phyloP scores from a whole-genome alignment of 192 early-diverging fungal genomes.

The Linnemannia zychae region DNA sequence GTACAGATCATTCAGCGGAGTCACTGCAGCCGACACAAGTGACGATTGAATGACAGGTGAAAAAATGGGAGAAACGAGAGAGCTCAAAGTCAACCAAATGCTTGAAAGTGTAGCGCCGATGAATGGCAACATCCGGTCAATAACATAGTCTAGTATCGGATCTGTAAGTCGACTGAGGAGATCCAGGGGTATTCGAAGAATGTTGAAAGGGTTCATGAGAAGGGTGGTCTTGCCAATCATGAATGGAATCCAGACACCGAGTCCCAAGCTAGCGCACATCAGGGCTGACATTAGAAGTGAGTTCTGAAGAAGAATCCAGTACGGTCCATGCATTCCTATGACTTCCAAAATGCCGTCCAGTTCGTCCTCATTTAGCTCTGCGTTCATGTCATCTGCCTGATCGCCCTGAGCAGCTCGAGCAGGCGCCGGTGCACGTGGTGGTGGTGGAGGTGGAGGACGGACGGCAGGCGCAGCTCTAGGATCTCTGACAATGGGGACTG shows the following conservation, averaged over 20 bases:
- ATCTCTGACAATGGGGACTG: slow-evolving; percentile 1
- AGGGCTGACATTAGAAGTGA: slow-evolving; percentile 83
- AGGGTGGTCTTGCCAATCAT: slow-evolving; percentile 70
- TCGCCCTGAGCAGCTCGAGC: slow-evolving; percentile 51
- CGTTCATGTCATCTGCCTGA: slow-evolving; percentile 2
- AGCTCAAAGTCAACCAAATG: background rate
- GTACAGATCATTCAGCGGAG: slow-evolving; percentile 1
- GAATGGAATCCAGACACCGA: slow-evolving; percentile 86
- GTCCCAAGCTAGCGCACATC: slow-evolving; percentile 81
- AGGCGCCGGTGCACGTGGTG: background rate
- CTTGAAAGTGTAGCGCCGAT: background rate
- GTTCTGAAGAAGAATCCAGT: slow-evolving; percentile 84
- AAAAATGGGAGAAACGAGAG: background rate
- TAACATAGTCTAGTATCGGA: slow-evolving; percentile 36
- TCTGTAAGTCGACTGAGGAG: slow-evolving; percentile 39
- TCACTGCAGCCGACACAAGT: slow-evolving; percentile 6
- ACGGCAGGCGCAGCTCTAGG: slow-evolving; percentile 3
- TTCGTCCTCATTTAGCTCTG: slow-evolving; percentile 71
- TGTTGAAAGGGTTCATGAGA: slow-evolving; percentile 43
- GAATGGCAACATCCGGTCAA: slow-evolving; percentile 33
- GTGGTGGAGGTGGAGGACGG: slow-evolving; percentile 7
- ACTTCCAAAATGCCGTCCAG: slow-evolving; percentile 87
- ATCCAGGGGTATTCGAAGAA: slow-evolving; percentile 19
- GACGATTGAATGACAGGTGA: background rate
- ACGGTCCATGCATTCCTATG: slow-evolving; percentile 91